Evolutionary conservation across 2,329 filamentous ascomycete genomes (phyloP).

Genomic region (Colletotrichum sublineola): DNA sequence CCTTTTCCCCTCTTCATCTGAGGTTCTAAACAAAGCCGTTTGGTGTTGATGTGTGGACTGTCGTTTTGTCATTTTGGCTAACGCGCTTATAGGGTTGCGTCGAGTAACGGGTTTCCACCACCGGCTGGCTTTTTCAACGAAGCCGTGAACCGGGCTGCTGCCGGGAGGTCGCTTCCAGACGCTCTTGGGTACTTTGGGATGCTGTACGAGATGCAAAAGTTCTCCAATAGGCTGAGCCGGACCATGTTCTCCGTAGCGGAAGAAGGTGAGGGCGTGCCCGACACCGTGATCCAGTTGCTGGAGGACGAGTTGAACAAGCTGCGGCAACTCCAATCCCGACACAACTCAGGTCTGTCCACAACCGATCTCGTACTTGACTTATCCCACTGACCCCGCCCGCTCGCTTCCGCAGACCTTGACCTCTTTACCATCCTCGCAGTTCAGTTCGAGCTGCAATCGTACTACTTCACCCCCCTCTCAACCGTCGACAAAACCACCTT

Average conservation of each 20-base stretch:
- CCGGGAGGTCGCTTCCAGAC: constrained; percentile 53
- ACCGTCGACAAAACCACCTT: constrained; percentile 55
- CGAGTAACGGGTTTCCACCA: constrained; percentile 61
- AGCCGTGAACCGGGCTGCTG: constrained; percentile 61
- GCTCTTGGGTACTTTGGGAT: constrained; percentile 60
- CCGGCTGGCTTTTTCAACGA: constrained; percentile 62
- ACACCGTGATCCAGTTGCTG: constrained; percentile 61
- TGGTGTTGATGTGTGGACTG: neutral
- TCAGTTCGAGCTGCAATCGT: constrained; percentile 66
- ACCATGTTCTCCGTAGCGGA: constrained; percentile 63
- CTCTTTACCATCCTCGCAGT: constrained; percentile 63
- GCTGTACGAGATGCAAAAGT: constrained; percentile 65
- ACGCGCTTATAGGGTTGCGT: constrained; percentile 50
- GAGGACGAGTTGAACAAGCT: constrained; percentile 67
- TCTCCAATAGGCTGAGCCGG: constrained; percentile 62
- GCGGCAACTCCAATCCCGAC: constrained; percentile 59
- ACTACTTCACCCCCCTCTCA: constrained; percentile 63
- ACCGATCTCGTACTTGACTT: neutral
- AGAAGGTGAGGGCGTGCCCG: constrained; percentile 60
- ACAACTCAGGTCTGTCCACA: constrained; percentile 59
- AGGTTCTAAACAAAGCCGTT: neutral
- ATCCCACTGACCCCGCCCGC: neutral
- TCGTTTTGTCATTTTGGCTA: constrained; percentile 39
- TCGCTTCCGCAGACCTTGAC: constrained; percentile 56
- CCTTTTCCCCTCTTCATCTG: neutral